Conservation (phyloP, 2,329 filamentous ascomycete genomes). For the Paradendryphiella salina region DNA sequence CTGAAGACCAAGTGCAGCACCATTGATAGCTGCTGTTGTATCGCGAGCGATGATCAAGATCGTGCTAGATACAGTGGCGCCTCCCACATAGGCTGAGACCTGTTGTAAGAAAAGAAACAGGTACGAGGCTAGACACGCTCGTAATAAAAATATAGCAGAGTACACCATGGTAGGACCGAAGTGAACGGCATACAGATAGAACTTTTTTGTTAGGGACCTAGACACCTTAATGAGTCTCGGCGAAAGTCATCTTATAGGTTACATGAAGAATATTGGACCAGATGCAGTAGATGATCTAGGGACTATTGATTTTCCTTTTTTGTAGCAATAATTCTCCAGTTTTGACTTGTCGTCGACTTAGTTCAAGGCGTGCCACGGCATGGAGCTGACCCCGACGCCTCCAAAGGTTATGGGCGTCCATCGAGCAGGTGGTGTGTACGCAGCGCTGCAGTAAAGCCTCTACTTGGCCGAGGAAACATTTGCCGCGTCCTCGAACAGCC, state of each 20-base stretch:
- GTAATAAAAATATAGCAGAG: conserved; percentile 29
- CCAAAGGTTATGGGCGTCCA: conserved; percentile 18
- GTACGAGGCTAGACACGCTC: conserved; percentile 31
- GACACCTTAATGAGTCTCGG: conserved; percentile 41
- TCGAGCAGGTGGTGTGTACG: conserved; percentile 19
- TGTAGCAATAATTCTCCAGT: conserved; percentile 7
- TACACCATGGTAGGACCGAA: conserved; percentile 30
- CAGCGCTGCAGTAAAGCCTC: conserved; percentile 17
- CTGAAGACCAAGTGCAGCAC: conserved; percentile 59
- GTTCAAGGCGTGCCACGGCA: conserved; percentile 27
- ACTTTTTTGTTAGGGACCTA: conserved; percentile 27
- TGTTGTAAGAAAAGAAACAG: conserved; percentile 23
- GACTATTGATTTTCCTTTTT: conserved; percentile 40
- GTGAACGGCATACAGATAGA: conserved; percentile 24
- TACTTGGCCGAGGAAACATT: conserved; percentile 25
- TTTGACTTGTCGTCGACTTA: conserved; percentile 8
- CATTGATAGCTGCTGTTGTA: conserved; percentile 52
- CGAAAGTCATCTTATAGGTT: conserved; percentile 34
- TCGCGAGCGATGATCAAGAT: conserved; percentile 62
- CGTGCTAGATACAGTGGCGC: conserved; percentile 48
- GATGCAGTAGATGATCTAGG: conserved; percentile 30
- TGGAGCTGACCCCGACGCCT: conserved; percentile 7
- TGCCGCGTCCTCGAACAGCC: conserved; percentile 24
- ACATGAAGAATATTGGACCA: conserved; percentile 27
- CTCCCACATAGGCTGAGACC: conserved; percentile 27